These are phyloP conservation scores for Spergularia marina DNA, from an alignment of 148 eudicot species.

Conservation along the genomic window DNA sequence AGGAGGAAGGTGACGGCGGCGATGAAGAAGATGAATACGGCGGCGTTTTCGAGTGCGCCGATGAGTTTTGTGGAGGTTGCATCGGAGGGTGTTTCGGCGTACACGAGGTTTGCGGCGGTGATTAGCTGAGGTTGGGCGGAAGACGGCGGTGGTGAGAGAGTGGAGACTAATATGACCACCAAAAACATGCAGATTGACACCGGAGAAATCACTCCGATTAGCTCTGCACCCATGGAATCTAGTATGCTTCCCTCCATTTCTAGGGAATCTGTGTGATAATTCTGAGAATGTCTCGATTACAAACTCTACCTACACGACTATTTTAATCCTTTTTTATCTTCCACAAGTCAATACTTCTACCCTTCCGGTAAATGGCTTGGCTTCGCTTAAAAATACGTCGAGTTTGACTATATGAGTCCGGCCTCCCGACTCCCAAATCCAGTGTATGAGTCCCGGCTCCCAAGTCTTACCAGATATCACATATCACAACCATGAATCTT, in stretches of 20 bases:
- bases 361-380: too few relatives aligned
- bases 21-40: conserved; percentile 64
- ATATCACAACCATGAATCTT: too few relatives aligned
- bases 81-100: conserved; percentile 65
- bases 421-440: too few relatives aligned
- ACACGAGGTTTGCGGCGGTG: conserved; percentile 85
- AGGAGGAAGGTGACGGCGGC: conserved; percentile 68
- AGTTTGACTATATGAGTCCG: too few relatives aligned
- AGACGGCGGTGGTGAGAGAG: conserved; percentile 33
- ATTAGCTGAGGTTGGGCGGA: conserved; percentile 29
- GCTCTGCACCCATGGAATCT: conserved; percentile 57
- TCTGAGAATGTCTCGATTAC: too few relatives aligned
- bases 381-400: too few relatives aligned
- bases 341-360: too few relatives aligned
- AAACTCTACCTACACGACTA: too few relatives aligned
- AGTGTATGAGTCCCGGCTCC: too few relatives aligned
- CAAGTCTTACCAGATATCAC: too few relatives aligned
- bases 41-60: conserved; percentile 76
- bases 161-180: conserved; percentile 39
- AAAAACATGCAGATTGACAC: conserved; percentile 90
- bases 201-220: conserved; percentile 74
- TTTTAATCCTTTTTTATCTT: too few relatives aligned
- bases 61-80: conserved; percentile 60
- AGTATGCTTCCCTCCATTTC: conserved; percentile 50
- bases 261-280: too few relatives aligned